phyloP scores from a whole-genome alignment of 1,139 yeast genomes.

The Kluyveromyces sp. region DNA sequence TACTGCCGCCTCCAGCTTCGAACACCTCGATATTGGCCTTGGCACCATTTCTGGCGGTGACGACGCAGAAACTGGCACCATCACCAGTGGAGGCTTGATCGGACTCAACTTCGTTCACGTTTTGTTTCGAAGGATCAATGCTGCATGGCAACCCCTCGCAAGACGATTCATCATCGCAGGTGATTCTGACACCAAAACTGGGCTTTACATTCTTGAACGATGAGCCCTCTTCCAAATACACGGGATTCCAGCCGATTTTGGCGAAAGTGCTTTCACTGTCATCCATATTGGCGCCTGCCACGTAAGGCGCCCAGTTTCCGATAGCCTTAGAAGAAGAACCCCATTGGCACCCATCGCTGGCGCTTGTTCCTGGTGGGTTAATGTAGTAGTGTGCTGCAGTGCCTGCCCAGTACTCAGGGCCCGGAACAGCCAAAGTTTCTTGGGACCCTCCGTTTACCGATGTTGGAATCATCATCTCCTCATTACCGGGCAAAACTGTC shows the following conservation, averaged over 20 bases:
- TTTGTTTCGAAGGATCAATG: conserved; percentile 62
- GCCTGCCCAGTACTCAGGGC: conserved; percentile 60
- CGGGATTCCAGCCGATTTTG: conserved; percentile 88
- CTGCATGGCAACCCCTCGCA: conserved; percentile 76
- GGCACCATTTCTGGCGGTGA: conserved; percentile 61
- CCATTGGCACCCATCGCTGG: conserved; percentile 79
- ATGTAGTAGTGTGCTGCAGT: conserved; percentile 86
- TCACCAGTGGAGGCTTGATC: conserved; percentile 44
- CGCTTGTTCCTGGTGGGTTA: conserved; percentile 78
- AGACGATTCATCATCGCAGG: conserved; percentile 58
- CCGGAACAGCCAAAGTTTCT: conserved; percentile 72
- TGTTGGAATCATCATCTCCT: conserved; percentile 89
- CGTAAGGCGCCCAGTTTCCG: conserved; percentile 93
- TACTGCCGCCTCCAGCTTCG: conserved; percentile 25
- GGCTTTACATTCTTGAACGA: conserved; percentile 54
- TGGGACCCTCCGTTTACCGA: conserved; percentile 43
- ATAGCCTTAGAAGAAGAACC: conserved; percentile 57
- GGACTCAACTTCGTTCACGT: conserved; percentile 47
- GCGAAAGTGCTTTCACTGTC: conserved; percentile 59
- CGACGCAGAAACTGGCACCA: conserved; percentile 74
- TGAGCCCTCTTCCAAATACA: conserved; percentile 53
- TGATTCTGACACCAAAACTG: conserved; percentile 61
- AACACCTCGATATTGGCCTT: conserved; percentile 72
- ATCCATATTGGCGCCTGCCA: conserved; percentile 84
- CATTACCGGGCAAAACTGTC: conserved; percentile 88